A percentile compares a stretch with the other conserved stretches of the same genome.
These are phyloP conservation scores for Deinandra increscens DNA, from an alignment of 129 eudicot species.

Conservation along the genomic window DNA sequence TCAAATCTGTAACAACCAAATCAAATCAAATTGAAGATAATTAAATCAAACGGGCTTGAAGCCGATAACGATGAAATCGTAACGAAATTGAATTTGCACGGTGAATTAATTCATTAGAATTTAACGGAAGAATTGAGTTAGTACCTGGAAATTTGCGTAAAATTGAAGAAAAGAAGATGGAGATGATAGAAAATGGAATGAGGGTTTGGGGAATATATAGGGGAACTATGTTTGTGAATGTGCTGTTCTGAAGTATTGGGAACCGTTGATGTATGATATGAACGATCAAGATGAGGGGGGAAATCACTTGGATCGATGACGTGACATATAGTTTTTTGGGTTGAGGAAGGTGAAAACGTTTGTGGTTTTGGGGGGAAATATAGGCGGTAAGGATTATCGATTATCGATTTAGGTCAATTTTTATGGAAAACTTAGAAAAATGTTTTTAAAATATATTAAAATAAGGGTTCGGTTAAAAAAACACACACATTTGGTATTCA, in stretches of 20 bases:
- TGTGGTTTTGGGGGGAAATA: conserved; percentile 9
- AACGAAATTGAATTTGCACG: too few relatives aligned
- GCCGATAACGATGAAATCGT: too few relatives aligned
- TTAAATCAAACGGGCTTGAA: too few relatives aligned
- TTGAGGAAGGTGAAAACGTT: background rate
- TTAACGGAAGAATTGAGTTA: background rate
- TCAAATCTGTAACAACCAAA: conserved; percentile 1
- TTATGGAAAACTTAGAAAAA: too few relatives aligned
- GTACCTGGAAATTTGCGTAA: conserved; percentile 4
- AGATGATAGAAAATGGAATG: background rate
- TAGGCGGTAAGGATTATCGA: conserved; percentile 14
- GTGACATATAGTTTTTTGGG: conserved; percentile 8
- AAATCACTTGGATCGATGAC: conserved; percentile 20
- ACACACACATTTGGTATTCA: too few relatives aligned
- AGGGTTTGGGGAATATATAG: conserved; percentile 16
- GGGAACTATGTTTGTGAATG: background rate
- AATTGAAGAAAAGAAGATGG: conserved; percentile 11
- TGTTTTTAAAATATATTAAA: too few relatives aligned
- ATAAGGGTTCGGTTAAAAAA: too few relatives aligned
- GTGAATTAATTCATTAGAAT: too few relatives aligned
- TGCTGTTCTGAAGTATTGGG: conserved; percentile 4
- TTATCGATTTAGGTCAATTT: too few relatives aligned
- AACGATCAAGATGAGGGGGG: background rate
- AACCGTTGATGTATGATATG: conserved; percentile 18
- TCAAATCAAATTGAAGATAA: background rate